Percentiles rank a stretch among this genome's conserved stretches.
Conservation (phyloP, 345 rosid genomes). For the Eucalyptus sp. region DNA sequence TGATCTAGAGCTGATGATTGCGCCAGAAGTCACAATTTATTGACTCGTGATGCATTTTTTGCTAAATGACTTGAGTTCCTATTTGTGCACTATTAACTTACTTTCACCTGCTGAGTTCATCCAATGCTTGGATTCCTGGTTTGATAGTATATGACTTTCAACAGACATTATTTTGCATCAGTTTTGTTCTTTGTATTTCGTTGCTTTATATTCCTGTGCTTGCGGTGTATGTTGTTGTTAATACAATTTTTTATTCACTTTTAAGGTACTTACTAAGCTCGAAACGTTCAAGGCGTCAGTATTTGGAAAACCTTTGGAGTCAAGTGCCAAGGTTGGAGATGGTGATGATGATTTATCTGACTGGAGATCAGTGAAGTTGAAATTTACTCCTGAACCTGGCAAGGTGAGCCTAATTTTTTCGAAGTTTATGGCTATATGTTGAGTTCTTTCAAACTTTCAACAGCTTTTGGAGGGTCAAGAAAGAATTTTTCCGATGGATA, state of each 20-base stretch:
- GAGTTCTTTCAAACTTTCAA: background rate
- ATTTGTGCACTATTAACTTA: background rate
- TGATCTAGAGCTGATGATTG: background rate
- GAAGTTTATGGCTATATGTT: background rate
- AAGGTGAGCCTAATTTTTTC: conserved; percentile 32
- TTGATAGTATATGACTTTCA: background rate
- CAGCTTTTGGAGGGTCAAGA: background rate
- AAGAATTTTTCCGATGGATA: background rate
- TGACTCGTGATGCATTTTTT: background rate
- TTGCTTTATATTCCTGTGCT: background rate
- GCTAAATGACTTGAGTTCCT: background rate
- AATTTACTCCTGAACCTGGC: conserved; percentile 55
- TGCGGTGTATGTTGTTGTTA: background rate
- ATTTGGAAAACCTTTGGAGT: conserved; percentile 25
- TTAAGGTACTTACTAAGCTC: conserved; percentile 67
- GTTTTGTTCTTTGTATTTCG: background rate
- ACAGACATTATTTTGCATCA: background rate
- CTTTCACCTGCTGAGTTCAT: background rate
- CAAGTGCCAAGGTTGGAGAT: conserved; percentile 27
- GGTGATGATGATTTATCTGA: conserved; percentile 59
- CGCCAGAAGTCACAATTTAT: background rate
- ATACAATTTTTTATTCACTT: background rate
- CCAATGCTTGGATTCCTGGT: background rate
- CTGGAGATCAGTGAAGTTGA: conserved; percentile 53
- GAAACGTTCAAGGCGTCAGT: conserved; percentile 60